Base-by-base conservation (phyloP, 768 basidiomycete species). In the Macrolepiota dolichaula region DNA sequence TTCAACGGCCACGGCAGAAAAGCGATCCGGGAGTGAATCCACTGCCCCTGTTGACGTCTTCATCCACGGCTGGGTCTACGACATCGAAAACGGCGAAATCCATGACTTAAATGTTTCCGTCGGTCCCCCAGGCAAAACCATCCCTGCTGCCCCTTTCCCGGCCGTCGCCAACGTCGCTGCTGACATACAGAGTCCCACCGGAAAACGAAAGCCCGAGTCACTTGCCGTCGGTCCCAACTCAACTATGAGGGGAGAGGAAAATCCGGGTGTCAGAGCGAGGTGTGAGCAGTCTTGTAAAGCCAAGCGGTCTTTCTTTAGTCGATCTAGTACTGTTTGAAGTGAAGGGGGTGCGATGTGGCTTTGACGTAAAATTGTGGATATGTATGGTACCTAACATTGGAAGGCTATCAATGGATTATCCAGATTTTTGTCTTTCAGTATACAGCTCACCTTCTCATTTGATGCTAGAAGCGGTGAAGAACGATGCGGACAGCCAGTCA, bases 51-150 rank as follows among this genome's bases (percentile, higher is more conserved):
- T 44, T 24, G 63, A 70, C 17, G 66, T 71, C n/a, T 71, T 69
- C 61, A 65, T 85, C 4, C 82, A 85, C 40, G 84, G 84, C 13
- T 84, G 79, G 81, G 77, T 85, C 24, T 83, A 82, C 57, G 77
- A 83, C 52, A 74, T 84, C 55, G 78, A 76, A 62, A 77, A 71
- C 40, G 83, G 84, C 9, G 65, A 71, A 47, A 64, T 85, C 55
- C 65, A 67, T 51, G 80, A 84, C 62, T 67, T 85, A 53, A 63
- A 71, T 2, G 55, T 81, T 57, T 73, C 76, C 37, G 65, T 63
- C 46, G 72, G 71, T n/a, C 71, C 71, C 24, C 68, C 69, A 22
- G 70, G 71, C 1, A 63, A 64, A 56, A 55, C 62, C 17, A 70
- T 72, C 22, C 71, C 69, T 2, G 10, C 62, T 0, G 56, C 62